Evolutionary conservation across 371 early-diverging fungal genomes (phyloP).

Genomic region (Apophysomyces ossiformis): DNA sequence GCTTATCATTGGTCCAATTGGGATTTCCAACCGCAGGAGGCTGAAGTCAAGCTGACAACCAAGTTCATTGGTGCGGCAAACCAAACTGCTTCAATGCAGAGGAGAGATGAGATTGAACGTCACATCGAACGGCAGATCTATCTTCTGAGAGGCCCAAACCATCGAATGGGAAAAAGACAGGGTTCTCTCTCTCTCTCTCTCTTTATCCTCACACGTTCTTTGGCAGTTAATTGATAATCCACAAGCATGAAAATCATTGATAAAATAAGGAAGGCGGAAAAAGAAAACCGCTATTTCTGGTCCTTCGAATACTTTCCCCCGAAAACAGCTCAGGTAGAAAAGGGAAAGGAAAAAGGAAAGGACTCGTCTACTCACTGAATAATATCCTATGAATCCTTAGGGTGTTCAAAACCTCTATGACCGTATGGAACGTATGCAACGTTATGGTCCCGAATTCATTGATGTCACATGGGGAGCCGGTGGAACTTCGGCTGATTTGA

Average conservation of each 20-base stretch:
- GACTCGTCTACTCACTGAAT: background rate
- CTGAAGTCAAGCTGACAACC: background rate
- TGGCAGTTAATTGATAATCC: no score
- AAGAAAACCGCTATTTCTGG: slow-evolving; percentile 75
- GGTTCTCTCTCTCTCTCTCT: no score
- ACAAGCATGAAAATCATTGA: slow-evolving; percentile 72
- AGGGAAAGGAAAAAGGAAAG: slow-evolving; percentile 7
- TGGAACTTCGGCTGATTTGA: slow-evolving; percentile 88
- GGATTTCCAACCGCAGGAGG: no score
- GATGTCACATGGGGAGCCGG: slow-evolving; percentile 98
- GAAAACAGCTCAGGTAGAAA: slow-evolving; percentile 80
- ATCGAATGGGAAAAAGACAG: no score
- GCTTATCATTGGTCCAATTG: no score
- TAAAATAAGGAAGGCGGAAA: slow-evolving; percentile 72
- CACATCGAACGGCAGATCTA: background rate
- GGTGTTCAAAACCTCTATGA: slow-evolving; percentile 82
- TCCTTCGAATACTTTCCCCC: slow-evolving; percentile 98
- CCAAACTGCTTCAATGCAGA: background rate
- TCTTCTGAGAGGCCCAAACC: no score
- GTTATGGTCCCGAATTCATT: slow-evolving; percentile 91
- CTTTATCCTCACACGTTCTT: no score
- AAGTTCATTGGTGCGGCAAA: background rate
- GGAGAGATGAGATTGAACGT: slow-evolving; percentile 1
- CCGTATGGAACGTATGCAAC: slow-evolving; percentile 89
- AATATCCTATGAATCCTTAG: slow-evolving; percentile 16